These are phyloP conservation scores for Penstemon barbatus DNA, from an alignment of 257 asterid species.

Conservation along the genomic window DNA sequence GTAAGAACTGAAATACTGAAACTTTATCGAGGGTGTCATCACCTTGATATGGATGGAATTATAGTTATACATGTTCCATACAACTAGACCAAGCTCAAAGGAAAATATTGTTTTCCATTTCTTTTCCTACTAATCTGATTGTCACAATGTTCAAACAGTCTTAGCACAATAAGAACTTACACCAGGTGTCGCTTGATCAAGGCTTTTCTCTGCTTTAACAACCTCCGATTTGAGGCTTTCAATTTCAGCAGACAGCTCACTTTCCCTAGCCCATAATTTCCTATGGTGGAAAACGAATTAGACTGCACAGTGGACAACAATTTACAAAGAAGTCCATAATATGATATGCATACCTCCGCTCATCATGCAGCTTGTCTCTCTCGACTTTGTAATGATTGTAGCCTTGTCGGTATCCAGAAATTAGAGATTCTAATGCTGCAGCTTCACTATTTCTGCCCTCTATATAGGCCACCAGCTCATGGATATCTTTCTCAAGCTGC, in stretches of 20 bases:
- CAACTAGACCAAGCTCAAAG: neutral
- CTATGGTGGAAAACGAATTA: slow-evolving; percentile 42
- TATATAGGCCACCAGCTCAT: slow-evolving; percentile 66
- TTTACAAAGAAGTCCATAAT: slow-evolving; percentile 24
- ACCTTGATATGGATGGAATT: slow-evolving; percentile 1
- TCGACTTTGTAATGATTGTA: slow-evolving; percentile 63
- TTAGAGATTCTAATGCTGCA: slow-evolving; percentile 52
- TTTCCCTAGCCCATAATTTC: slow-evolving; percentile 87
- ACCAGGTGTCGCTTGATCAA: slow-evolving; percentile 97
- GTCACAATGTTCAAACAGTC: slow-evolving; percentile 8
- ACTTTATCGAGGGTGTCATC: slow-evolving; percentile 2
- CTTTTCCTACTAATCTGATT: neutral
- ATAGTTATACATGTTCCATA: neutral
- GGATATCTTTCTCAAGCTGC: slow-evolving; percentile 70
- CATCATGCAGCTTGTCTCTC: slow-evolving; percentile 80
- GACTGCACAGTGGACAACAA: slow-evolving; percentile 25
- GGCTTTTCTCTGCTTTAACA: slow-evolving; percentile 91
- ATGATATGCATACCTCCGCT: slow-evolving; percentile 69
- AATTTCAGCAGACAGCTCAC: slow-evolving; percentile 69
- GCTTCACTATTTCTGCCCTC: slow-evolving; percentile 67
- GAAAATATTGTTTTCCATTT: neutral
- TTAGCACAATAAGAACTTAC: slow-evolving; percentile 51
- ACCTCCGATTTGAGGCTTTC: slow-evolving; percentile 84
- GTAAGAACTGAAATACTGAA: neutral
- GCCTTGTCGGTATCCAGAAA: slow-evolving; percentile 77